Base-by-base conservation (phyloP, 805 yeast genomes). In the Pichia ethanolica region DNA sequence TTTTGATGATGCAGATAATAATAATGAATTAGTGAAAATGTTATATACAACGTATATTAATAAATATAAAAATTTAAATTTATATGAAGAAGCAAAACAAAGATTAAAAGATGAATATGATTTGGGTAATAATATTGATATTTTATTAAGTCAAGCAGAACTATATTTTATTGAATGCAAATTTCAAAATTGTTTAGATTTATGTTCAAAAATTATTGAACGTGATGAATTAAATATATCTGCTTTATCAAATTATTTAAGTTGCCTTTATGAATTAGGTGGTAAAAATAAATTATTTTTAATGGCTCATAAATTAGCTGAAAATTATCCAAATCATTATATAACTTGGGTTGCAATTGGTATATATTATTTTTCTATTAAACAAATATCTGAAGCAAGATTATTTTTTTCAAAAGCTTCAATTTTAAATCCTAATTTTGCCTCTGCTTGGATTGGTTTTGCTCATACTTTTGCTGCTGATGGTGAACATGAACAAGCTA, bases 401-500 rank as follows among this genome's bases (percentile, higher is more conserved):
- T 78, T 85, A 54, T 89, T 78, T 61, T 93, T 89, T 67, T 83
- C 93, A 39, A 89, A 88, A 63, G 90, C 97, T 0, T 88, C 97
- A 1, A 73, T 89, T 56, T 66, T 90, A 52, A 85, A 89, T 59
- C 95, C 99, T 3, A 86, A 83, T 56, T 89, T 87, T 69, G 95
- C 93, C 0, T 91, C 87, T 46, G 96, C 98, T 1, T 93, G 99
- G 99, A 82, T 93, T 35, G 99, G 97, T 3, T 93, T 93, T 70
- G 98, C 98, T 1, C 98, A 91, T 61, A 90, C 98, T 0, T 93
- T 90, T 76, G 97, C 97, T 0, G 83, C 87, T 3, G 99, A 93
- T 64, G 95, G 97, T n/a, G 99, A 93, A 66, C 97, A 93, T 64
- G 99, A 93, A 64, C 98, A 93, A 66, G 98, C 98, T 1, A 85